These are phyloP conservation scores for Pseudogymnoascus sp. DNA, from an alignment of 2,329 filamentous ascomycete species.

Conservation along the genomic window DNA sequence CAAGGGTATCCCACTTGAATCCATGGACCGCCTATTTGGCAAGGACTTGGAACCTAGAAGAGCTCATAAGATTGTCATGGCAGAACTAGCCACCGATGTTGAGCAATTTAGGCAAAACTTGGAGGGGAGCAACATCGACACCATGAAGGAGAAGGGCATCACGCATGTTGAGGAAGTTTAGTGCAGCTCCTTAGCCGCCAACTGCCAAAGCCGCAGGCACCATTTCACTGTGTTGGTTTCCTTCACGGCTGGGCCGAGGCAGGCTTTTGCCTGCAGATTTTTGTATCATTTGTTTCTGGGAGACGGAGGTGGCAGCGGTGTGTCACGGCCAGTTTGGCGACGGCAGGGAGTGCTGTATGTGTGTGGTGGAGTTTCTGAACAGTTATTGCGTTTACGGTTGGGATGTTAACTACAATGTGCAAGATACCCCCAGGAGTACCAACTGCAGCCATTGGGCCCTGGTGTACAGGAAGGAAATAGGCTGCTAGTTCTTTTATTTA, in stretches of 20 bases:
- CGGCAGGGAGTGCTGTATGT: background rate
- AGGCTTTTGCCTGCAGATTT: background rate
- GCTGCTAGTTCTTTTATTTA: background rate
- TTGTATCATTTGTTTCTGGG: slow-evolving; percentile 1
- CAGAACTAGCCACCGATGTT: slow-evolving; percentile 21
- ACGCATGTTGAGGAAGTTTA: slow-evolving; percentile 20
- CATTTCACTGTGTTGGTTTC: background rate
- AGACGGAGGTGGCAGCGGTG: background rate
- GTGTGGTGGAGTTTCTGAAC: background rate
- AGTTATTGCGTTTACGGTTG: slow-evolving; percentile 5
- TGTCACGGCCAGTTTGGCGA: background rate
- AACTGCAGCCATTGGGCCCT: slow-evolving; percentile 8
- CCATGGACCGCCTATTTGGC: slow-evolving; percentile 55
- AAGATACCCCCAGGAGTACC: slow-evolving; percentile 6
- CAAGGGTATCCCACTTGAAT: slow-evolving; percentile 56
- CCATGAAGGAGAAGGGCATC: slow-evolving; percentile 18
- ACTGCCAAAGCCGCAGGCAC: background rate
- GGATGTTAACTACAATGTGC: slow-evolving; percentile 7
- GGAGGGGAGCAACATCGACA: slow-evolving; percentile 17
- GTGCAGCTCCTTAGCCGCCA: background rate
- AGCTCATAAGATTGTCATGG: slow-evolving; percentile 22
- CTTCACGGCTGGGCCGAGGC: background rate
- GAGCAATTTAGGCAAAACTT: slow-evolving; percentile 20
- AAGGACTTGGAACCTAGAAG: slow-evolving; percentile 15
- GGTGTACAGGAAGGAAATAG: slow-evolving; percentile 4